Base-by-base conservation (phyloP, 192 early-diverging fungal species). In the Dispira parvispora region DNA sequence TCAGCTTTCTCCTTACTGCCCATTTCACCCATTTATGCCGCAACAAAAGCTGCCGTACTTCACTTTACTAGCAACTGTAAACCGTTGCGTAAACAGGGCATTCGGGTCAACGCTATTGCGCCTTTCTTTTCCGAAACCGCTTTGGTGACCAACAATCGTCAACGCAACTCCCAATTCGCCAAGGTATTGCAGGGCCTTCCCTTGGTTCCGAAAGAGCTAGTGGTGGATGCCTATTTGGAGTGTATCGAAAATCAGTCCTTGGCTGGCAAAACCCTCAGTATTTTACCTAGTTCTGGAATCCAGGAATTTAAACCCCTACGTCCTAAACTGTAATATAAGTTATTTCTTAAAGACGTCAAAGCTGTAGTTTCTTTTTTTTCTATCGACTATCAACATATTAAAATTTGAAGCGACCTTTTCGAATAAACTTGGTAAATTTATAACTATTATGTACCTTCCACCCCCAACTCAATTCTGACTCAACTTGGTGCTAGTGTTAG, bases 41-140 rank as follows among this genome's bases (percentile, higher is more conserved):
- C 86, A 0, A 82, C 84, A 26, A 91, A 91, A 73, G 82, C 75
- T 52, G 89, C 82, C 16, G 80, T 90, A 13, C 78, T 79, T 16
- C 77, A 79, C 38, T 83, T 88, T 54, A 81, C 82, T 0, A 69
- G 73, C 3, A 52, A 65, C 0, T 78, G 76, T n/a, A 68, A 73
- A 1, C 77, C 75, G 23, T 60, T 77, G 42, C 69, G 70, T 3
- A 77, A 67, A 0, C 61, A 69, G 23, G 67, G 66, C 0, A 78
- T 86, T 49, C 77, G 75, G 4, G 80, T 86, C 58, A 86, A 86
- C 66, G 79, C 77, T 10, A 69, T 86, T 3, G 82, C 84, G 0
- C 84, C 84, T 0, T 73, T 71, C 54, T 83, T 77, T 54, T 71
- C 79, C 3, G 67, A 77, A 28, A 83, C 81, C 0, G 72, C 64